A percentile compares a stretch with the other conserved stretches of the same genome.
These are phyloP conservation scores for Elaeis oleifera DNA, from an alignment of 202 grass and related monocot genomes.

Conservation along the genomic window DNA sequence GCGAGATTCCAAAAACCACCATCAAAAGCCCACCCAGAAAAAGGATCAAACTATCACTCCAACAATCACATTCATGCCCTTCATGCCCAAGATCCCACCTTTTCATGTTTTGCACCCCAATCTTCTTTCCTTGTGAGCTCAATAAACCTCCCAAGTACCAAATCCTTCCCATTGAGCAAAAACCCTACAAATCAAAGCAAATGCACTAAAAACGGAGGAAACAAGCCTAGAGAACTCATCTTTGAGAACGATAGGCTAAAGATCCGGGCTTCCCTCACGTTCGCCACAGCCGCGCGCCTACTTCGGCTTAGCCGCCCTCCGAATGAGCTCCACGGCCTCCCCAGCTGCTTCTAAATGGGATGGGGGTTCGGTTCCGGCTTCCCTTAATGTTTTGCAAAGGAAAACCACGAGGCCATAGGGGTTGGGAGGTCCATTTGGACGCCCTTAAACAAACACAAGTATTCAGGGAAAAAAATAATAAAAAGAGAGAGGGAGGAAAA, in stretches of 20 bases:
- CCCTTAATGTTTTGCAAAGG: too few species aligned
- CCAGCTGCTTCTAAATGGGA: too few species aligned
- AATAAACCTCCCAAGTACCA: not conserved
- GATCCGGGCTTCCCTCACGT: slow-evolving; percentile 1
- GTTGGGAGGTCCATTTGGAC: too few species aligned
- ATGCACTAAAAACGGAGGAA: slow-evolving; percentile 10
- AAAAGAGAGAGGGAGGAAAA: too few species aligned
- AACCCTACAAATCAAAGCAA: slow-evolving; percentile 3
- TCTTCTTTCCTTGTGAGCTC: not conserved
- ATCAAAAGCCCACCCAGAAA: not conserved
- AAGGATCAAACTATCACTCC: not conserved
- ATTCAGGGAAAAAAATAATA: too few species aligned
- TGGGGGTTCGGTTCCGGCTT: too few species aligned
- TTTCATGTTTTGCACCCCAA: not conserved
- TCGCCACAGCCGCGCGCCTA: not conserved
- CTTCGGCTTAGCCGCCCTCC: not conserved
- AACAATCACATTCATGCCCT: not conserved
- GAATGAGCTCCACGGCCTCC: too few species aligned
- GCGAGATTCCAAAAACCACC: not conserved
- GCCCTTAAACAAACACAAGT: too few species aligned
- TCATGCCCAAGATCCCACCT: not conserved
- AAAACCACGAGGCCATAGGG: too few species aligned
- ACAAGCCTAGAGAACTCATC: not conserved
- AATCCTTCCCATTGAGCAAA: not conserved
- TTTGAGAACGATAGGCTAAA: not conserved